A percentile compares a stretch with the other conserved stretches of the same genome.
Evolutionary conservation across 768 basidiomycete genomes (phyloP).

Genomic region (Tylopilus sp.): DNA sequence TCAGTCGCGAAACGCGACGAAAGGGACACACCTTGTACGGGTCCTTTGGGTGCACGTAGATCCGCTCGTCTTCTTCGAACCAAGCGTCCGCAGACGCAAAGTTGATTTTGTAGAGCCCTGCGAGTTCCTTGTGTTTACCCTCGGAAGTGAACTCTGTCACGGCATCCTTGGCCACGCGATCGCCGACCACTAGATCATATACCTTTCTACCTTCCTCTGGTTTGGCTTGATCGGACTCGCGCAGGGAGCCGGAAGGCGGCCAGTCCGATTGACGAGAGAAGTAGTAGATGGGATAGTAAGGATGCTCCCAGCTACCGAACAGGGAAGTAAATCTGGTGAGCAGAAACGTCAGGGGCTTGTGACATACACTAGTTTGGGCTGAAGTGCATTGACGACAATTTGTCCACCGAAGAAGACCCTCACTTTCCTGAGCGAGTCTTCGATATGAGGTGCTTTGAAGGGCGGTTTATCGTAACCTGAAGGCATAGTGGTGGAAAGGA

Average conservation of each 20-base stretch:
- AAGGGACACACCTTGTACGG: slow-evolving; percentile 60
- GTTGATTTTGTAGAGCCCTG: slow-evolving; percentile 46
- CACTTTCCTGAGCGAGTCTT: slow-evolving; percentile 48
- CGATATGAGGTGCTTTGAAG: slow-evolving; percentile 44
- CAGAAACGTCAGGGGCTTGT: not conserved
- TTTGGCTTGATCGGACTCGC: slow-evolving; percentile 26
- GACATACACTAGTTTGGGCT: slow-evolving; percentile 59
- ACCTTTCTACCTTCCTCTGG: slow-evolving; percentile 32
- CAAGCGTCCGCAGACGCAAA: slow-evolving; percentile 56
- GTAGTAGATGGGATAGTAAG: slow-evolving; percentile 53
- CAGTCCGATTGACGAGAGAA: slow-evolving; percentile 45
- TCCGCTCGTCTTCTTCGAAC: slow-evolving; percentile 68
- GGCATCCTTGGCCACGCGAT: slow-evolving; percentile 37
- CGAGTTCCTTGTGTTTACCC: slow-evolving; percentile 35
- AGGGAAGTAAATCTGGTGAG: not conserved
- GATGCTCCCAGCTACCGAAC: slow-evolving; percentile 50
- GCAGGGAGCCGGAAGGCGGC: slow-evolving; percentile 33
- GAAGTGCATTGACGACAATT: slow-evolving; percentile 52
- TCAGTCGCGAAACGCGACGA: no score
- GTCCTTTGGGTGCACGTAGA: slow-evolving; percentile 61
- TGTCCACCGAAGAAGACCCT: slow-evolving; percentile 51
- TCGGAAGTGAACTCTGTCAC: slow-evolving; percentile 32
- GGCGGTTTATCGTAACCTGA: slow-evolving; percentile 24
- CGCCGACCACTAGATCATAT: slow-evolving; percentile 48
- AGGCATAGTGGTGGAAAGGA: slow-evolving; percentile 11